Evolutionary conservation across 1,284 basidiomycete species (phyloP), one percentile per base, ranked within the genome.

Genomic region (Neonothopanus nambi): DNA sequence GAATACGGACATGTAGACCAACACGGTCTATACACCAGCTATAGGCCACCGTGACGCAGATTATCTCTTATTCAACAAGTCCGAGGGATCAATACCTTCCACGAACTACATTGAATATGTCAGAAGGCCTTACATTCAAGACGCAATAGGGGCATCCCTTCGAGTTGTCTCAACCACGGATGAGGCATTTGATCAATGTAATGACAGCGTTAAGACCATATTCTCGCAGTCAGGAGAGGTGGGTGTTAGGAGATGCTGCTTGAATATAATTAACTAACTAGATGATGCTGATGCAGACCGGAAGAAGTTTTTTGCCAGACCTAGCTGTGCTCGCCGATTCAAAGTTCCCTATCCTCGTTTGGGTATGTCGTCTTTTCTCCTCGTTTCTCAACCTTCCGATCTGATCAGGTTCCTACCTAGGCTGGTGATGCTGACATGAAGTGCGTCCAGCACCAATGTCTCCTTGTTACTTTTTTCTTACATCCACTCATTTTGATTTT

Each of bases 361-460:
- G 47, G 47, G 47, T 49, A 33, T 33, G 30, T 33, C 8, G 26
- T 9, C 21, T 39, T 12, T 24, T 20, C 38, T 21, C 17, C 20
- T 39, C 17, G 5, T 37, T 20, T 18, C 15, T 21, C 21, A 8
- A 33, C 38, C 26, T 18, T n/a, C n/a, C n/a, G n/a, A n/a, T 15
- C 26, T 8, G 23, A 20, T 26, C 20, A 3, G 12, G 23, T 48
- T 2, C 28, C n/a, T 38, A 67, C 70, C 38, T 70, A 70, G 71
- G 72, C 69, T 9, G 71, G 71, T 23, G 71, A 73, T 51, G 68
- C 70, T 33, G 70, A 72, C 51, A 68, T 70, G 54, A 71, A 70
- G 69, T 70, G n/a, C n/a, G n/a, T 9, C 30, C 13, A 13, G 13
- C 30, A 2, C 30, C 9, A 33, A 11, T n/a, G 11, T 28, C 26